These are phyloP conservation scores for Aspergillus alliaceus DNA, from an alignment of 2,329 filamentous ascomycete species.

Conservation along the genomic window DNA sequence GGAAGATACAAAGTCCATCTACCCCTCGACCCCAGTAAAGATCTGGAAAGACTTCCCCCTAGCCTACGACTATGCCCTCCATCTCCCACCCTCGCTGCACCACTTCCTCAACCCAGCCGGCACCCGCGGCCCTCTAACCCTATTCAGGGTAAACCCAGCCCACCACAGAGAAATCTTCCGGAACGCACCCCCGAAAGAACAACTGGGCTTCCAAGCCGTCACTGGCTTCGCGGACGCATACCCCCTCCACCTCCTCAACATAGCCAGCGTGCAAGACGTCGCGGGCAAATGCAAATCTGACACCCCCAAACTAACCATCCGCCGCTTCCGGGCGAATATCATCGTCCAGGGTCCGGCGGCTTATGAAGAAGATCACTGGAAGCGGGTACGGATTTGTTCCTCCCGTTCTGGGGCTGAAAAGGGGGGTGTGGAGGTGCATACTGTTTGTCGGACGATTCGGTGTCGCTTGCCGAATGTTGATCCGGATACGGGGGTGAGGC, in stretches of 20 bases:
- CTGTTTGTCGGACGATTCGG: conserved; percentile 58
- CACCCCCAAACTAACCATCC: conserved; percentile 48
- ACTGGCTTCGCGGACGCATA: conserved; percentile 62
- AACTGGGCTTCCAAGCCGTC: conserved; percentile 53
- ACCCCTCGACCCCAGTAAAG: conserved; percentile 47
- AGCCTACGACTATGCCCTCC: conserved; percentile 38
- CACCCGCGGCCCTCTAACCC: conserved; percentile 46
- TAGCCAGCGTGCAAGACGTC: conserved; percentile 56
- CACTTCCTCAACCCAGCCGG: conserved; percentile 42
- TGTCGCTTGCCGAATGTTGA: conserved; percentile 62
- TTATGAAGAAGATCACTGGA: conserved; percentile 61
- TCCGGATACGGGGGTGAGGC: conserved; percentile 53
- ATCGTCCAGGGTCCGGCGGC: conserved; percentile 53
- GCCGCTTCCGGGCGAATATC: conserved; percentile 60
- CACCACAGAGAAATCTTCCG: conserved; percentile 53
- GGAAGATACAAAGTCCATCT: conserved; percentile 40
- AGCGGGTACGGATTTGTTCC: conserved; percentile 37
- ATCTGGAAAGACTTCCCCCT: conserved; percentile 58
- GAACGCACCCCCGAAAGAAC: conserved; percentile 52
- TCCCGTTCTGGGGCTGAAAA: background rate
- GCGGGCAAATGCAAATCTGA: conserved; percentile 41
- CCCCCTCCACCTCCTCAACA: conserved; percentile 56
- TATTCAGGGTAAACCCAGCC: conserved; percentile 54
- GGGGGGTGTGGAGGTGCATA: conserved; percentile 38
- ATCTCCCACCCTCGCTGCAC: conserved; percentile 50